Conservation (phyloP, 2,329 filamentous ascomycete genomes). For the Aschersonia sp. region DNA sequence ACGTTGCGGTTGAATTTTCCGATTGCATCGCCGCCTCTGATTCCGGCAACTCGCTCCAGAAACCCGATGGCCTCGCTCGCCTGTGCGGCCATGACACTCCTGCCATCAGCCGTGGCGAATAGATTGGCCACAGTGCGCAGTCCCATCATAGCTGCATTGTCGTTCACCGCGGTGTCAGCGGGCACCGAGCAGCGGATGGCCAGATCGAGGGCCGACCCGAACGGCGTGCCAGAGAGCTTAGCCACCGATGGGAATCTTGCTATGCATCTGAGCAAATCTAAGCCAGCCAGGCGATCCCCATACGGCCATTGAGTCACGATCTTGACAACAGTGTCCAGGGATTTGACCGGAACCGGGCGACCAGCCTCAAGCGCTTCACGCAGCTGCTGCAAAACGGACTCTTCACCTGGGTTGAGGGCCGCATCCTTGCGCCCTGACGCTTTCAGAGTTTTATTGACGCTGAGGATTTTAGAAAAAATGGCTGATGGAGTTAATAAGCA, state of each 20-base stretch:
- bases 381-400: conserved; percentile 45
- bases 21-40: conserved; percentile 30
- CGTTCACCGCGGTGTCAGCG: conserved; percentile 42
- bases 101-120: conserved; percentile 61
- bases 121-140: conserved; percentile 71
- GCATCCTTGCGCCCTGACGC: conserved; percentile 57
- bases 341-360: conserved; percentile 31
- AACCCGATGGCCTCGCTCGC: conserved; percentile 44
- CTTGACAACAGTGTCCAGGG: conserved; percentile 52
- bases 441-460: conserved; percentile 61
- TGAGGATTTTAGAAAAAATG: conserved; percentile 62
- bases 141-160: conserved; percentile 81
- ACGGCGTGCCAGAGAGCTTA: conserved; percentile 35
- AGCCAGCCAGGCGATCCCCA: conserved; percentile 62
- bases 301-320: conserved; percentile 70
- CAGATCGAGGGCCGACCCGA: conserved; percentile 45
- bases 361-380: conserved; percentile 48
- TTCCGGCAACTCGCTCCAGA: conserved; percentile 46
- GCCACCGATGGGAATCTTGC: conserved; percentile 56
- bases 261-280: conserved; percentile 79
- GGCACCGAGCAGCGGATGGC: conserved; percentile 24
- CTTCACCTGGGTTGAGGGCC: conserved; percentile 58
- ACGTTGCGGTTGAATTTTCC: conserved; percentile 59
- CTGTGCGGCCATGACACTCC: conserved; percentile 44
- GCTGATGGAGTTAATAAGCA: conserved; percentile 19